A percentile compares a stretch with the other conserved stretches of the same genome.
phyloP scores from a whole-genome alignment of 768 basidiomycete species.

The Hemileccinum rubropunctum region DNA sequence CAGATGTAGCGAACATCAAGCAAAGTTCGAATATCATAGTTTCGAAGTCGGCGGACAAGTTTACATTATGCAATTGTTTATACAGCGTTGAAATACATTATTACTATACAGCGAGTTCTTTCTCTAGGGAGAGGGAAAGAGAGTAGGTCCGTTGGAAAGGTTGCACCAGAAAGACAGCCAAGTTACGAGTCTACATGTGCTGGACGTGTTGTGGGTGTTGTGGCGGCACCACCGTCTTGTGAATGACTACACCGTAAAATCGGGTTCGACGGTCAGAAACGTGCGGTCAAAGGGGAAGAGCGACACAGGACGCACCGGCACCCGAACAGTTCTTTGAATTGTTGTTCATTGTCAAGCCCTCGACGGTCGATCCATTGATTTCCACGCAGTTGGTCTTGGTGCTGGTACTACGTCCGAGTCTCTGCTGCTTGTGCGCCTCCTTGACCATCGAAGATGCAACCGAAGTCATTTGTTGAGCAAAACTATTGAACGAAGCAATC shows the following conservation, averaged over 20 bases:
- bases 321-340: constrained; percentile 1
- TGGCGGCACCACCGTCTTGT: background rate
- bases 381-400: constrained; percentile 4
- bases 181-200: background rate
- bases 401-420: background rate
- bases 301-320: constrained; percentile 7
- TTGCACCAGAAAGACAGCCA: background rate
- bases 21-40: no score
- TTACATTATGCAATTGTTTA: no score
- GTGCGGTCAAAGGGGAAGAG: no score
- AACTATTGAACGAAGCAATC: background rate
- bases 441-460: background rate
- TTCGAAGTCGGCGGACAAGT: no score
- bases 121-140: no score
- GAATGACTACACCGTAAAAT: constrained; percentile 8
- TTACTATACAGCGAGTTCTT: no score
- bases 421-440: background rate
- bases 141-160: no score
- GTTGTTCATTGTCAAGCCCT: constrained; percentile 11
- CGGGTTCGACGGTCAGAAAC: no score
- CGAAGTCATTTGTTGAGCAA: background rate
- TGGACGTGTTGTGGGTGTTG: background rate
- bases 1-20: no score
- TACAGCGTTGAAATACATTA: no score
- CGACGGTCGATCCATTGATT: background rate